phyloP scores from a whole-genome alignment of 2,329 filamentous ascomycete species.

The Furcasterigmium sp. region DNA sequence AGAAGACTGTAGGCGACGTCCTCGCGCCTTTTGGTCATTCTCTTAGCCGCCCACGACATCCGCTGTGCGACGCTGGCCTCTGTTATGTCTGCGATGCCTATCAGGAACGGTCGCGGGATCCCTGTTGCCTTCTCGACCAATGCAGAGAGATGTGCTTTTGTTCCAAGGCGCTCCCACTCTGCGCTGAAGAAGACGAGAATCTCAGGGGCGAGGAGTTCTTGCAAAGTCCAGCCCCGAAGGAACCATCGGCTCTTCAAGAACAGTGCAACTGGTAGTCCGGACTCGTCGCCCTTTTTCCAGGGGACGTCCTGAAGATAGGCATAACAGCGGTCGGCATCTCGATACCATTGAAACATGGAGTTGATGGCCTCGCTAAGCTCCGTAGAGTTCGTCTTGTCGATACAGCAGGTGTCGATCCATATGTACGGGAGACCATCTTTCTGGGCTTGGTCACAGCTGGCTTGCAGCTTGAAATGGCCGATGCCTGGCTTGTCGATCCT shows the following conservation, averaged over 20 bases:
- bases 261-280: slow-evolving; percentile 4
- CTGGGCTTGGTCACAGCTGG: slow-evolving; percentile 2
- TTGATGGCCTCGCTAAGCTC: slow-evolving; percentile 15
- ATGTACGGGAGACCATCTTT: slow-evolving; percentile 6
- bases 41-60: slow-evolving; percentile 24
- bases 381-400: slow-evolving; percentile 13
- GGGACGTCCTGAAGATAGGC: slow-evolving; percentile 9
- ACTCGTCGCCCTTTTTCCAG: no score
- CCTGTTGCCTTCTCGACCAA: not conserved
- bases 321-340: slow-evolving; percentile 12
- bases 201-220: slow-evolving; percentile 13
- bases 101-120: not conserved
- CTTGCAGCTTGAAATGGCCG: slow-evolving; percentile 8
- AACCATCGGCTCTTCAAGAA: slow-evolving; percentile 7
- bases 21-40: slow-evolving; percentile 17
- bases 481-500: not conserved
- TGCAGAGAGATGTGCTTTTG: slow-evolving; percentile 3
- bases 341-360: slow-evolving; percentile 14
- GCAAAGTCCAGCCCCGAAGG: slow-evolving; percentile 3
- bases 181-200: slow-evolving; percentile 15
- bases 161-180: slow-evolving; percentile 15
- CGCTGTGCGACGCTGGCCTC: slow-evolving; percentile 12
- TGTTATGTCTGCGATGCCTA: not conserved
- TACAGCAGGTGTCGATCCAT: slow-evolving; percentile 13
- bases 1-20: slow-evolving; percentile 25